Base-by-base conservation (phyloP, 2,329 filamentous ascomycete genomes). In the Talaromyces sp. region DNA sequence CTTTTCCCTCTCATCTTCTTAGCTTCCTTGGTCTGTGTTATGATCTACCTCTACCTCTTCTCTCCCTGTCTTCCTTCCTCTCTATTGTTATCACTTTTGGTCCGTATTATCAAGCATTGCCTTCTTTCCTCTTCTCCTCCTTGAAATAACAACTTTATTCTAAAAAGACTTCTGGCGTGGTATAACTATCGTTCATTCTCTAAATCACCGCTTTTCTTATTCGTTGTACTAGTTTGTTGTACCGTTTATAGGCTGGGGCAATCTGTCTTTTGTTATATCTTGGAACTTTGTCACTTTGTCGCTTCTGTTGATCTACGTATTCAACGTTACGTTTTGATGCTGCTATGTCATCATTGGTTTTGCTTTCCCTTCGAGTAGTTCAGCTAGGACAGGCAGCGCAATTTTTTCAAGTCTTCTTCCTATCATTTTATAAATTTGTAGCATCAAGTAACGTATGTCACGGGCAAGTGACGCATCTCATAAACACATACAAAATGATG, bases 1-100 rank as follows among this genome's bases (percentile, higher is more conserved):
- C 31, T 25, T 63, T 25, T 31, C 27, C 13, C 3, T 61, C 25
- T 25, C 69, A 57, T 41, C 19, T 66, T 69, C 61, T 67, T 69
- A 69, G 64, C 61, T 70, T 60, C 61, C 64, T 67, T 68, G 67
- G 65, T 65, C 63, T 67, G 68, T 66, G 67, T 68, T 67, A 67
- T 65, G 67, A 65, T 65, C 37, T 52, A 50, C 45, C 22, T 58
- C 57, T 61, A 22, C n/a, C 33, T 33, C 31, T 63, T 50, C 9
- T 19, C 60, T 10, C 19, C 41, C n/a, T 50, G 22, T 50, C 37
- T n/a, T 41, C 25, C 33, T n/a, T 37, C 47, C 13, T 27, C 15
- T 63, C 33, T 63, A 25, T 49, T 33, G 52, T 49, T 63, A 45
- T 58, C 54, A 22, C 31, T 35, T 45, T 63, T 64, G 61, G 61